Conservation (phyloP, 2,329 filamentous ascomycete genomes). For the Penicillium fuscoglaucum region DNA sequence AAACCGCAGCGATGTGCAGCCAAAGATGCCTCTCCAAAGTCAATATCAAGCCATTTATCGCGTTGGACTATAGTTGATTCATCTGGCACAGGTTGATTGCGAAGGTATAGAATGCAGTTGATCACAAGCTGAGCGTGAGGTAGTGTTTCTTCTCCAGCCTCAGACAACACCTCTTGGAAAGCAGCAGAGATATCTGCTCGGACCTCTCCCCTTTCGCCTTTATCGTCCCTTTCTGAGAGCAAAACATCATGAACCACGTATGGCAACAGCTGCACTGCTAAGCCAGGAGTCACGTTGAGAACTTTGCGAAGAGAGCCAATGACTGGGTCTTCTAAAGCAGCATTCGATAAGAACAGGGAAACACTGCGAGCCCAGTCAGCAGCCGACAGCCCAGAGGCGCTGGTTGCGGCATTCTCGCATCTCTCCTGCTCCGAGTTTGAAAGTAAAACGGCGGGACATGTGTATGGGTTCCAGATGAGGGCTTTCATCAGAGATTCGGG, state of each 20-base stretch:
- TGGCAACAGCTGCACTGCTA: conserved; percentile 75
- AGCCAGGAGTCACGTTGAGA: conserved; percentile 63
- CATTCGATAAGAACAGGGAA: conserved; percentile 56
- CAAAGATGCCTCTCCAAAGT: conserved; percentile 67
- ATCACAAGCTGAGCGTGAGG: conserved; percentile 72
- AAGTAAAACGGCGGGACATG: conserved; percentile 37
- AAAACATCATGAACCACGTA: conserved; percentile 84
- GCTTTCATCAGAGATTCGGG: conserved; percentile 40
- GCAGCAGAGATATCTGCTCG: conserved; percentile 66
- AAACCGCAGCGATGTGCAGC: conserved; percentile 78
- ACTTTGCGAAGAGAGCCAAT: conserved; percentile 68
- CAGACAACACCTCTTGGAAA: conserved; percentile 63
- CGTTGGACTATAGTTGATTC: conserved; percentile 80
- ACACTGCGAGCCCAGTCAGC: conserved; percentile 39
- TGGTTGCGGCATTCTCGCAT: conserved; percentile 16
- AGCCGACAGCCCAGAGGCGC: conserved; percentile 24
- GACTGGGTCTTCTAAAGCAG: conserved; percentile 63
- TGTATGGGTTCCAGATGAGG: conserved; percentile 45
- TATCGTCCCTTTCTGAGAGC: conserved; percentile 63
- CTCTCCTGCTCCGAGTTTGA: conserved; percentile 21
- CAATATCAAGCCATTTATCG: conserved; percentile 79
- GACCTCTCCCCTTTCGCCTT: conserved; percentile 59
- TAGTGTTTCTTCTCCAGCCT: conserved; percentile 45
- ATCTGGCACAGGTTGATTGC: conserved; percentile 71
- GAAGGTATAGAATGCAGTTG: conserved; percentile 81